These are phyloP conservation scores for Globisporangium megalacanthum DNA, from an alignment of 352 stramenopile species.

Conservation along the genomic window DNA sequence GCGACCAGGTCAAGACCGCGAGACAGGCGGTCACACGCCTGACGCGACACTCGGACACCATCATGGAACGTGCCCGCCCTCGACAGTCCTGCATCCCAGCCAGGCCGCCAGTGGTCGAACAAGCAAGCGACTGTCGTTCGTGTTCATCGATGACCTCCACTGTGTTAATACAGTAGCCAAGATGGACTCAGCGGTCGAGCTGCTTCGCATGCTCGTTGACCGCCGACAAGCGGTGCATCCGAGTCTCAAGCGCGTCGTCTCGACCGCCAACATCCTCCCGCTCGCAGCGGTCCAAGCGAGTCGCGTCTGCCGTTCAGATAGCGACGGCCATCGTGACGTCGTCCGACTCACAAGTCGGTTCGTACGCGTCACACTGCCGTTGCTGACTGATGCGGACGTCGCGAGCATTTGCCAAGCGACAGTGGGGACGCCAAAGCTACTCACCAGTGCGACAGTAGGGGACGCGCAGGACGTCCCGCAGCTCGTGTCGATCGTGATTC, in stretches of 20 bases:
- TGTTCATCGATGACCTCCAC: conserved; percentile 69
- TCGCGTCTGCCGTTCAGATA: neutral
- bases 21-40: neutral
- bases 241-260: conserved; percentile 20
- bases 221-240: conserved; percentile 35
- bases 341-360: conserved; percentile 26
- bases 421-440: neutral
- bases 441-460: neutral
- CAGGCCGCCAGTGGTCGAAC: neutral
- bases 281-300: conserved; percentile 24
- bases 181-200: conserved; percentile 35
- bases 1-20: neutral
- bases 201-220: conserved; percentile 44
- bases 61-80: neutral
- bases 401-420: conserved; percentile 43
- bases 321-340: conserved; percentile 9
- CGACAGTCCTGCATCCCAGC: neutral
- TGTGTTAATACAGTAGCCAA: conserved; percentile 15
- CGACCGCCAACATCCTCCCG: conserved; percentile 21
- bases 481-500: conserved; percentile 36
- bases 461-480: conserved; percentile 29
- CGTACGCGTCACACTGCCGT: conserved; percentile 25
- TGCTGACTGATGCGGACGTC: conserved; percentile 37
- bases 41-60: neutral
- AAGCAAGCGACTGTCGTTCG: conserved; percentile 9